These are phyloP conservation scores for Mycosphaerella arachidis DNA, from an alignment of 2,329 filamentous ascomycete species.

Conservation along the genomic window DNA sequence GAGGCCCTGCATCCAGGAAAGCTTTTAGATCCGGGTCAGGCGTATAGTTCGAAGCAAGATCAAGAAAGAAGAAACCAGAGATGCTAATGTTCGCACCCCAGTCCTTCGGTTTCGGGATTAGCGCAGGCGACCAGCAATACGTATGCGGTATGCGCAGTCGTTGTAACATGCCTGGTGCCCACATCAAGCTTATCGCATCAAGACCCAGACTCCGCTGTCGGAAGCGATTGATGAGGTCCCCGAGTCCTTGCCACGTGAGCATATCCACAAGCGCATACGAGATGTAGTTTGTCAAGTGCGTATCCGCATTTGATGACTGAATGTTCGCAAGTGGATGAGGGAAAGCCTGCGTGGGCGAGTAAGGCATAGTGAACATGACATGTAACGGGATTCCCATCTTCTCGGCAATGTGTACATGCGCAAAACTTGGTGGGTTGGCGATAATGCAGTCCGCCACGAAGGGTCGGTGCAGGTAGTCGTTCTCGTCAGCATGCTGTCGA, in stretches of 20 bases:
- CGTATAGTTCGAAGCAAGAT: constrained; percentile 61
- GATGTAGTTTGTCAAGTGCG: constrained; percentile 73
- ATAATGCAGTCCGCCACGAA: constrained; percentile 83
- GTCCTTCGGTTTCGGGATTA: constrained; percentile 74
- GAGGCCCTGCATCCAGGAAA: constrained; percentile 64
- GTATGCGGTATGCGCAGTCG: constrained; percentile 77
- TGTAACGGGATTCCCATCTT: constrained; percentile 70
- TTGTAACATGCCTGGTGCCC: constrained; percentile 74
- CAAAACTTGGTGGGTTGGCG: constrained; percentile 73
- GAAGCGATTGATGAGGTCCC: constrained; percentile 87
- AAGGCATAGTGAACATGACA: constrained; percentile 95
- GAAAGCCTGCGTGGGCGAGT: constrained; percentile 79
- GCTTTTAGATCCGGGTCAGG: constrained; percentile 61
- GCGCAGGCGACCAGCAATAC: constrained; percentile 82
- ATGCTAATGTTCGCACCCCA: constrained; percentile 69
- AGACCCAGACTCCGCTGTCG: constrained; percentile 69
- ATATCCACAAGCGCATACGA: constrained; percentile 83
- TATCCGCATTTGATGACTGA: constrained; percentile 68
- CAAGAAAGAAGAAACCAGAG: constrained; percentile 72
- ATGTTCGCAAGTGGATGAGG: constrained; percentile 84
- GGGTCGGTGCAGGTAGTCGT: constrained; percentile 48
- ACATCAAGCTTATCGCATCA: constrained; percentile 72
- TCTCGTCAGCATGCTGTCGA: constrained; percentile 29
- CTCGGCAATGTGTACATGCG: constrained; percentile 70
- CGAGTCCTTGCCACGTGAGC: constrained; percentile 88